Evolutionary conservation across 805 yeast species (phyloP), one percentile per base, ranked within the genome.

Genomic region (Yarrowia keelungensis): DNA sequence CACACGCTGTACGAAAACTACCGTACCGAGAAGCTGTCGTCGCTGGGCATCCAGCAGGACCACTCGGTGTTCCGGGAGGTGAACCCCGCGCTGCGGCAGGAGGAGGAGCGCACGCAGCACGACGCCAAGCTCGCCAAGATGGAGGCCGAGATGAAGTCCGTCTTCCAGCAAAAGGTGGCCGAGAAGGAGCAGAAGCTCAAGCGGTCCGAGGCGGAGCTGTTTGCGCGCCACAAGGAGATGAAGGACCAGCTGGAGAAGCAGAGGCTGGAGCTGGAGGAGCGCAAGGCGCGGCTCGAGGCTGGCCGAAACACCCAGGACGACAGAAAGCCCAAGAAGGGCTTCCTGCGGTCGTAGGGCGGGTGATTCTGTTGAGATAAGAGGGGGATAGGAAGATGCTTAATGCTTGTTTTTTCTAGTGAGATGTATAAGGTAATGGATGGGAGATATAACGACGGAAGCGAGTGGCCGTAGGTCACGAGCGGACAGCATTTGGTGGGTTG

Each of bases 101-200:
- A 90, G 79, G 98, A 95, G 81, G 98, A 95, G 80, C 89, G 90
- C 75, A 88, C 89, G 43, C 84, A 91, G 76, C 98, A 95, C 78
- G 97, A 92, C 81, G 97, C 97, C 71, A 92, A 94, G 77, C 84
- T 95, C 75, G 89, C 93, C 69, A 92, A 91, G 82, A 86, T 95
- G 89, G 98, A 95, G 82, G 86, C 92, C 49, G 98, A 95, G 81
- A 92, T 95, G 98, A 93, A 94, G 82, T 84, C 88, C 36, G 97
- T 95, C 69, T 95, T 95, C 87, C 97, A 93, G 81, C 95, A 91
- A 76, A 95, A 95, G 82, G 99, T 95, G 41, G 83, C 89, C 70
- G 97, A 93, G 81, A 96, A 95, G 87, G 99, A 95, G 80, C 91
- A 92, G 85, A 94, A 94, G 82, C 86, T 95, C 77, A 97, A 93